phyloP scores from a whole-genome alignment of 2,329 filamentous ascomycete species.

The Ceratocystis alfenasii region DNA sequence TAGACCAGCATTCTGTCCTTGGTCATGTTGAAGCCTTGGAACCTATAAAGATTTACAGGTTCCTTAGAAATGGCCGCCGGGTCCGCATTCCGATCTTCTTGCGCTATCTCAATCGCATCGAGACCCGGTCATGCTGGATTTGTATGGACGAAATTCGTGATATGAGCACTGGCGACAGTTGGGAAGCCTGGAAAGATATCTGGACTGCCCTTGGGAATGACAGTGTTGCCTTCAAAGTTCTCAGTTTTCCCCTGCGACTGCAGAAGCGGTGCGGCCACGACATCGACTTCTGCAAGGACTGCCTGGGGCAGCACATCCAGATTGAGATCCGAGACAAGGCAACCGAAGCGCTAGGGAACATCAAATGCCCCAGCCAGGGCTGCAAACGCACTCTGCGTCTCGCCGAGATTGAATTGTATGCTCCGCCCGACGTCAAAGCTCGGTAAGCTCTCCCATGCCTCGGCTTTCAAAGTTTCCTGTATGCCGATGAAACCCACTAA shows the following conservation, averaged over 20 bases:
- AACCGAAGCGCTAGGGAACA: neutral
- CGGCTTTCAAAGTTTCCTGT: neutral
- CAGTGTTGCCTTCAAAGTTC: slow-evolving; percentile 1
- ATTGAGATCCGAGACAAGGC: neutral
- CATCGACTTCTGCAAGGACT: slow-evolving; percentile 7
- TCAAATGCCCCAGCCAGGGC: neutral
- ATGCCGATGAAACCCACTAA: no score
- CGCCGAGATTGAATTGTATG: slow-evolving; percentile 11
- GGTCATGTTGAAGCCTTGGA: neutral
- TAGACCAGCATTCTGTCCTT: neutral
- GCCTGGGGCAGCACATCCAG: slow-evolving; percentile 10
- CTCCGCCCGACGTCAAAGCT: neutral
- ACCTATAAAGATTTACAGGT: neutral
- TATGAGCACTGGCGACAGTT: neutral
- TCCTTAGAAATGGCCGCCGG: neutral
- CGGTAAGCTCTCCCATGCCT: neutral
- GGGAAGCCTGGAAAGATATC: slow-evolving; percentile 4
- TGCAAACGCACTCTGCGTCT: slow-evolving; percentile 10
- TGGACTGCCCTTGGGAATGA: slow-evolving; percentile 8
- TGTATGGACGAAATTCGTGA: slow-evolving; percentile 14
- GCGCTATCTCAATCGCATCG: slow-evolving; percentile 8
- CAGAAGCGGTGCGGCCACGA: neutral
- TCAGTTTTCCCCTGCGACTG: neutral
- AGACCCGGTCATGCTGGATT: neutral
- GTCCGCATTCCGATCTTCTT: slow-evolving; percentile 9